phyloP scores from a whole-genome alignment of 148 eudicot species.

The Rhododendron molle region DNA sequence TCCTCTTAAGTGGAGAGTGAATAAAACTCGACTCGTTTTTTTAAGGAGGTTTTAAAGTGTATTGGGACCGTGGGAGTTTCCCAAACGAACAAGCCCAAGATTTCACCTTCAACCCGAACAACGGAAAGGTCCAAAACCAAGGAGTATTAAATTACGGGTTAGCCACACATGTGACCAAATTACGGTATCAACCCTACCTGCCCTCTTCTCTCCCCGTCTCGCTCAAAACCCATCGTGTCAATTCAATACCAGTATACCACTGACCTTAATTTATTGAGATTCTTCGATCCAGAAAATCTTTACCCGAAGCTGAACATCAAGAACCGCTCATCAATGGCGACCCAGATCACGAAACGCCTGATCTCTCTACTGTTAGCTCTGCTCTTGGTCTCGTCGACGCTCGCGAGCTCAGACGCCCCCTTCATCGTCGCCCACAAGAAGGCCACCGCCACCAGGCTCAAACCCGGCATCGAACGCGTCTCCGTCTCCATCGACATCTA shows the following conservation, averaged over 20 bases:
- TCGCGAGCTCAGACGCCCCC: slow-evolving; percentile 54
- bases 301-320: not conserved
- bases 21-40: too few relatives aligned
- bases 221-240: not conserved
- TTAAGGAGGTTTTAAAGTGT: too few relatives aligned
- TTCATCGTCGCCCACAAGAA: slow-evolving; percentile 91
- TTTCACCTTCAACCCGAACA: too few relatives aligned
- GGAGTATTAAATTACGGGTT: too few relatives aligned
- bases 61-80: too few relatives aligned
- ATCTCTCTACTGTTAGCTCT: slow-evolving; percentile 25
- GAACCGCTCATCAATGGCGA: slow-evolving; percentile 33
- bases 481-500: slow-evolving; percentile 75
- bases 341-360: slow-evolving; percentile 5
- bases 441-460: slow-evolving; percentile 64
- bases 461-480: slow-evolving; percentile 71
- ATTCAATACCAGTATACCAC: too few relatives aligned
- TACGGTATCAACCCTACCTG: slow-evolving; percentile 6
- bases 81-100: too few relatives aligned
- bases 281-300: not conserved
- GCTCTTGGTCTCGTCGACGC: slow-evolving; percentile 12
- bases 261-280: not conserved
- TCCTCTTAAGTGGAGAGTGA: too few relatives aligned
- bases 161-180: not conserved
- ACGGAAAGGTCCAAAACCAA: too few relatives aligned
- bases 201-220: not conserved